A percentile compares a stretch with the other conserved stretches of the same genome.
Evolutionary conservation across 1,139 yeast species (phyloP).

Genomic region (Taphrina flavorubra): DNA sequence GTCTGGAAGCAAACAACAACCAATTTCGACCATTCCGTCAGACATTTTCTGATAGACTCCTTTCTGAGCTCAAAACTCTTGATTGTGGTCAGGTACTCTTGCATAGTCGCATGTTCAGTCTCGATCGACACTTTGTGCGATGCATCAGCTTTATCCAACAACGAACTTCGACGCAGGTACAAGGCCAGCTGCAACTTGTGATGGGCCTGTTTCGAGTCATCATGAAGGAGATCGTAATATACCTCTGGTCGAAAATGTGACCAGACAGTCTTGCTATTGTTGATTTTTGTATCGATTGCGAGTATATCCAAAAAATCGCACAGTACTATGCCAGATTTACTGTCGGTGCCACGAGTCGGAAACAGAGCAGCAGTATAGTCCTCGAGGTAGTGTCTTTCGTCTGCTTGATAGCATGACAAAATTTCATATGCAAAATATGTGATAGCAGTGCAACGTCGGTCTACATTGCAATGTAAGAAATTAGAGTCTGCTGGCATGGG

Average conservation of each 20-base stretch:
- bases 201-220: background rate
- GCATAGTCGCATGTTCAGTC: background rate
- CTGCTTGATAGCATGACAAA: background rate
- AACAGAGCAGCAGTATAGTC: background rate
- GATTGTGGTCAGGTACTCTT: background rate
- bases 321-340: conserved; percentile 9
- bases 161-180: background rate
- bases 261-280: background rate
- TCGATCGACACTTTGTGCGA: background rate
- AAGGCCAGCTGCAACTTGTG: background rate
- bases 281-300: background rate
- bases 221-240: background rate
- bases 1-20: background rate
- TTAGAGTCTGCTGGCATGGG: background rate
- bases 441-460: background rate
- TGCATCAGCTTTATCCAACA: background rate
- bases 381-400: background rate
- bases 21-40: conserved; percentile 8
- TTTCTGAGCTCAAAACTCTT: background rate
- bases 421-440: background rate
- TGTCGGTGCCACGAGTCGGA: background rate
- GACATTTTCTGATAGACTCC: background rate
- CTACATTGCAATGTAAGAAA: background rate
- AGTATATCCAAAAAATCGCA: conserved; percentile 9
- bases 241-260: background rate